These are phyloP conservation scores for Tanacetum coccineum DNA, from an alignment of 129 eudicot species.

Conservation along the genomic window DNA sequence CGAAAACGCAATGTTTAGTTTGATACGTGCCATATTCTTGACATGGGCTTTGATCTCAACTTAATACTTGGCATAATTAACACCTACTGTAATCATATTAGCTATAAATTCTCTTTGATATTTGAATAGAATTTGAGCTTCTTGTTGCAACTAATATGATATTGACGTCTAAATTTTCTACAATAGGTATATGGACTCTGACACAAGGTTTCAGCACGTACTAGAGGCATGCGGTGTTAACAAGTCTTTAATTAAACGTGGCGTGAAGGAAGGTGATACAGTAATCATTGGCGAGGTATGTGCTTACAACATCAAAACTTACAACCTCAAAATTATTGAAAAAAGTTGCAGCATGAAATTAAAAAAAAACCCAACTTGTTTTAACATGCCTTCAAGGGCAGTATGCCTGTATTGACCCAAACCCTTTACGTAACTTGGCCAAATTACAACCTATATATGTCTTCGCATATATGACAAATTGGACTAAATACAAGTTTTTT, in stretches of 20 bases:
- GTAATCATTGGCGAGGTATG: slow-evolving; percentile 83
- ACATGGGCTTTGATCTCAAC: too few species aligned
- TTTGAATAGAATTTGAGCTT: too few species aligned
- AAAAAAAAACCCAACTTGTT: slow-evolving; percentile 5
- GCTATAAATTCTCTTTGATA: too few species aligned
- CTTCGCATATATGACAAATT: background rate
- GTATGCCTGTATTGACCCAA: background rate
- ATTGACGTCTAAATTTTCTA: slow-evolving; percentile 18
- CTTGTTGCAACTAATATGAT: background rate
- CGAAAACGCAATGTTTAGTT: too few species aligned
- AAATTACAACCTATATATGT: background rate
- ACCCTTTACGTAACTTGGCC: background rate
- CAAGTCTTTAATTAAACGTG: slow-evolving; percentile 70
- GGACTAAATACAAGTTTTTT: background rate
- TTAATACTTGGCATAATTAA: too few species aligned
- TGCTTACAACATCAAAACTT: background rate
- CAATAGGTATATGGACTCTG: slow-evolving; percentile 76
- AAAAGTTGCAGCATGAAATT: background rate
- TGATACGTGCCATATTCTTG: too few species aligned
- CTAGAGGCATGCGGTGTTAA: slow-evolving; percentile 89
- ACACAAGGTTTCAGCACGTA: slow-evolving; percentile 89
- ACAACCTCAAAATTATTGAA: too few species aligned
- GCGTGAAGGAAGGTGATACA: slow-evolving; percentile 97
- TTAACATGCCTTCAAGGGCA: background rate
- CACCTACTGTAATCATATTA: too few species aligned